Conservation (phyloP, 371 early-diverging fungal genomes). For the Mucor ambiguus region DNA sequence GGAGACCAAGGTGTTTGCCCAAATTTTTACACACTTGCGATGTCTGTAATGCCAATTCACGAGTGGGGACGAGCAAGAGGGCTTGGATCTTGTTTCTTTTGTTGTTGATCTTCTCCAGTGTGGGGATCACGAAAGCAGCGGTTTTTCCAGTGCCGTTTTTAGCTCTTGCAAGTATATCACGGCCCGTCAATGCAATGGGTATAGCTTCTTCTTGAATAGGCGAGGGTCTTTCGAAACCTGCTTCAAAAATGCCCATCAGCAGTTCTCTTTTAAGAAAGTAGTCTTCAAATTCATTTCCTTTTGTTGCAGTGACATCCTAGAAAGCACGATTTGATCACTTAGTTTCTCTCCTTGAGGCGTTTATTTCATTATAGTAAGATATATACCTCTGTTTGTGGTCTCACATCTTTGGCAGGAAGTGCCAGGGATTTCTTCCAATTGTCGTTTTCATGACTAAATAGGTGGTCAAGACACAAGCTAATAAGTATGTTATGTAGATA, state of each 20-base stretch:
- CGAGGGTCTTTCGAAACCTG: slow-evolving; percentile 97
- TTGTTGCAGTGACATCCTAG: slow-evolving; percentile 90
- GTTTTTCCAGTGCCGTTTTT: slow-evolving; percentile 99
- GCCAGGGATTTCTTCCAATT: slow-evolving; percentile 75
- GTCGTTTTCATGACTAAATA: slow-evolving; percentile 57
- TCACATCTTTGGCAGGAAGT: slow-evolving; percentile 78
- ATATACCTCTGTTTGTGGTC: slow-evolving; percentile 90
- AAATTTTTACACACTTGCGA: slow-evolving; percentile 93
- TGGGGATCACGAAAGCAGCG: slow-evolving; percentile 94
- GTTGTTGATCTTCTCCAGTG: slow-evolving; percentile 89
- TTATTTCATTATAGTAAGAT: neutral
- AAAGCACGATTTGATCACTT: neutral
- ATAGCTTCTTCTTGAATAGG: slow-evolving; percentile 99
- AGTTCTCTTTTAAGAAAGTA: slow-evolving; percentile 94
- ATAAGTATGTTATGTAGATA: neutral
- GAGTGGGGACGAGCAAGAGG: slow-evolving; percentile 91
- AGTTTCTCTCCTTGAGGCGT: neutral
- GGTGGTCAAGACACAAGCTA: neutral
- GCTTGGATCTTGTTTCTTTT: slow-evolving; percentile 81
- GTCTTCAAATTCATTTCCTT: slow-evolving; percentile 97
- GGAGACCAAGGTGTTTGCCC: slow-evolving; percentile 88
- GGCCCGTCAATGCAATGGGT: slow-evolving; percentile 93
- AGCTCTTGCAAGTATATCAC: slow-evolving; percentile 95
- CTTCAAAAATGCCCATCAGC: slow-evolving; percentile 97
- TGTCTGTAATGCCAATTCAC: slow-evolving; percentile 96